phyloP scores from a whole-genome alignment of 2,329 filamentous ascomycete genomes.

The Harringtonia lauricola region DNA sequence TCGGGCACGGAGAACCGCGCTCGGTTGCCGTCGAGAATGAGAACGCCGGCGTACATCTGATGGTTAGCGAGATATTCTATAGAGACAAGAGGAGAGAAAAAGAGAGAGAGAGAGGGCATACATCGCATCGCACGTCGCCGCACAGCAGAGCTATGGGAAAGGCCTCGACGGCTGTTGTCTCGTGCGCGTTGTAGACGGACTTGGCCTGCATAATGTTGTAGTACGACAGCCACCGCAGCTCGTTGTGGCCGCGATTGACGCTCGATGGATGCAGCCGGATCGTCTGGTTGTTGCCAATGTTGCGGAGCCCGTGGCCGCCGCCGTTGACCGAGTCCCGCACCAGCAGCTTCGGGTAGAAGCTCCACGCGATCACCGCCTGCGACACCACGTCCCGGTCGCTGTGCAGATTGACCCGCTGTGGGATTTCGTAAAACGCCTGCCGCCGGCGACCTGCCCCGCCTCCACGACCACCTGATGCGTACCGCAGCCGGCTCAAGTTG shows the following conservation, averaged over 20 bases:
- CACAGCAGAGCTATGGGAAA: slow-evolving; percentile 77
- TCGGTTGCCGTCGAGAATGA: slow-evolving; percentile 79
- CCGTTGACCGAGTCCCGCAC: slow-evolving; percentile 52
- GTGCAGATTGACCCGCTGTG: slow-evolving; percentile 61
- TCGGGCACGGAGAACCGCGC: slow-evolving; percentile 73
- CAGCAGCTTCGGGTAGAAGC: slow-evolving; percentile 90
- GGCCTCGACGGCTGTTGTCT: slow-evolving; percentile 70
- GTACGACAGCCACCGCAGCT: slow-evolving; percentile 77
- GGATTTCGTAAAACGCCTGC: slow-evolving; percentile 67
- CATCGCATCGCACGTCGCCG: slow-evolving; percentile 80
- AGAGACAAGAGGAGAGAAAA: neutral
- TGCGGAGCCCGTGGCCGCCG: slow-evolving; percentile 68
- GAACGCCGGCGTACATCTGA: slow-evolving; percentile 75
- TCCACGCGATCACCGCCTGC: slow-evolving; percentile 78
- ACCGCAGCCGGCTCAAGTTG: slow-evolving; percentile 57
- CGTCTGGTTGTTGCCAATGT: slow-evolving; percentile 83
- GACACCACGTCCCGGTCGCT: slow-evolving; percentile 72
- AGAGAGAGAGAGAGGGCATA: slow-evolving; percentile 24
- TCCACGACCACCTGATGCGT: slow-evolving; percentile 39
- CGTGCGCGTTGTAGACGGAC: slow-evolving; percentile 82
- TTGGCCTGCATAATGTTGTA: slow-evolving; percentile 96
- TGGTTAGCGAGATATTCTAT: neutral
- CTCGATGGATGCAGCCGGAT: slow-evolving; percentile 82
- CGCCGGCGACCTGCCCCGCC: slow-evolving; percentile 55
- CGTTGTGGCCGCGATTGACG: slow-evolving; percentile 64